These are phyloP conservation scores for Chaetomidium leptoderma DNA, from an alignment of 495 filamentous ascomycete species.

Conservation along the genomic window DNA sequence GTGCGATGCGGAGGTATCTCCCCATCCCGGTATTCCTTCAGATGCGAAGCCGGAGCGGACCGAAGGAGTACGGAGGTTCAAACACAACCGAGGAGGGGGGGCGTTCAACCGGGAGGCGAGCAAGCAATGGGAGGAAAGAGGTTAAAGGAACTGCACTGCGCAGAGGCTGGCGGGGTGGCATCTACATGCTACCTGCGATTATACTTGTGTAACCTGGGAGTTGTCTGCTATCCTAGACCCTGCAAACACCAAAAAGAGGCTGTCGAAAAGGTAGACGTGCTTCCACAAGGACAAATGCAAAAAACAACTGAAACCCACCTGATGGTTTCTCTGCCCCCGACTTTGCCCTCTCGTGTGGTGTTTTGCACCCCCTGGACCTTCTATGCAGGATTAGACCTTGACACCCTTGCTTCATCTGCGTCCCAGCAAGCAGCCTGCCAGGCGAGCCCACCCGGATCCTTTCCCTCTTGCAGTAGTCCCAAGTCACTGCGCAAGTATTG, in stretches of 20 bases:
- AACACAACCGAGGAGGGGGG: neutral
- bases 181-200: too few relatives aligned
- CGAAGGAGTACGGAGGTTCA: neutral
- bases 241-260: slow-evolving; percentile 5
- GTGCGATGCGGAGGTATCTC: neutral
- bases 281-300: slow-evolving; percentile 6
- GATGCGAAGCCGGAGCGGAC: neutral
- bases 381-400: too few relatives aligned
- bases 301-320: neutral
- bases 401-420: neutral
- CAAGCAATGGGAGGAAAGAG: neutral
- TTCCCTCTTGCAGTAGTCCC: neutral
- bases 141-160: too few relatives aligned
- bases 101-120: neutral
- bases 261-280: slow-evolving; percentile 8
- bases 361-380: neutral
- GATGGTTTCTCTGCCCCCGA: neutral
- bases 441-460: neutral
- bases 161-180: too few relatives aligned
- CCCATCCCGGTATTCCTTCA: neutral
- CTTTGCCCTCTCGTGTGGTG: neutral
- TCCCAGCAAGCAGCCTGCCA: neutral
- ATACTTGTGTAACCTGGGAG: too few relatives aligned
- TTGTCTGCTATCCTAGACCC: neutral
- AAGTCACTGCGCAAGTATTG: neutral